Evolutionary conservation across 306 rosid genomes (phyloP), one percentile per base, ranked within the genome.

Genomic region (Vigna reflexopilosa): DNA sequence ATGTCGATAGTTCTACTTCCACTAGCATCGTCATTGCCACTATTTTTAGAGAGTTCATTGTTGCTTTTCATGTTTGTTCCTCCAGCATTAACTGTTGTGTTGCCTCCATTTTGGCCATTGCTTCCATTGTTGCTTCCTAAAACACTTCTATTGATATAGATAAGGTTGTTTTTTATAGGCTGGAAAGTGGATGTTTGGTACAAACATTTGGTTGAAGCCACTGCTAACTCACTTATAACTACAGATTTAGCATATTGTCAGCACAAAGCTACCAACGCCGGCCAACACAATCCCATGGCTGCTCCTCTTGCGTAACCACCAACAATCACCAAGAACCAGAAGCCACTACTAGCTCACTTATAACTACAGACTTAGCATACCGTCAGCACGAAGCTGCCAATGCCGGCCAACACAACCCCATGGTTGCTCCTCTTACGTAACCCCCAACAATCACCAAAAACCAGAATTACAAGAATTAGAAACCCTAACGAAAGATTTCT

Each of bases 71-170:
- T 55, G 82, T 89, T 89, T 68, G 84, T 81, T 79, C 86, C 90
- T 63, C 90, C 86, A 54, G 84, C 82, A 73, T 86, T 79, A 49
- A 79, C 77, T 75, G 86, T 89, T 47, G 76, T 80, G 76, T 84
- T 85, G 80, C 90, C 82, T 55, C 97, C 90, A 73, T 88, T 90
- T 84, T 85, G 91, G 64, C 92, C 90, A 84, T 92, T 92, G 87
- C 93, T 90, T 63, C 87, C 94, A 70, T 87, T 84, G 87, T 90
- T 89, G 80, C 97, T 90, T 63, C 94, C 93, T 1, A 93, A 89
- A 67, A 78, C 88, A 51, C 97, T 93, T 77, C 90, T 83, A 51
- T 86, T 86, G 84, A 87, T 77, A 73, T 91, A 26, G 26, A 32
- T 9, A 30, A 67, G 77, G 72, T 80, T 86, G 67, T 77, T 87